Evolutionary conservation across 164 flowering plant species (phyloP).

Genomic region (Aristolochia fimbriata): DNA sequence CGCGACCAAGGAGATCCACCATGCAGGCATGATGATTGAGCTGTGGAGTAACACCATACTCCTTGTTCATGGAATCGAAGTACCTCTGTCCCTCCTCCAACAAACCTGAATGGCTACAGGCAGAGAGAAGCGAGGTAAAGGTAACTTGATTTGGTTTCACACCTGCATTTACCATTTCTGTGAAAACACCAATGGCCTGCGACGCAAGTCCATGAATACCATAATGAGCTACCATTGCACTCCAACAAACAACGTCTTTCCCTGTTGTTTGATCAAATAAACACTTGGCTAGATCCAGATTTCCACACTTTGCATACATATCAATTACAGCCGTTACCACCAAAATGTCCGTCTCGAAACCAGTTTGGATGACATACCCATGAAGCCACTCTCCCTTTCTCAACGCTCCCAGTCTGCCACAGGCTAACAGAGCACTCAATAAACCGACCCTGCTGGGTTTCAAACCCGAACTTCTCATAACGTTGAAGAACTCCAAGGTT

Average conservation of each 20-base stretch:
- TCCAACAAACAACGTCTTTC: slow-evolving; percentile 13
- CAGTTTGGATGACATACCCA: slow-evolving; percentile 6
- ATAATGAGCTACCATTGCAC: slow-evolving; percentile 9
- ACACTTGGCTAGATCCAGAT: slow-evolving; percentile 9
- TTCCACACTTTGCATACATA: slow-evolving; percentile 14
- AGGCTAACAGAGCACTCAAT: slow-evolving; percentile 12
- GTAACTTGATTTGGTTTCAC: slow-evolving; percentile 9
- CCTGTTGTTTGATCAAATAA: slow-evolving; percentile 8
- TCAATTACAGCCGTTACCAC: slow-evolving; percentile 11
- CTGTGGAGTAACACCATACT: slow-evolving; percentile 9
- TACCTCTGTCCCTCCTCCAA: slow-evolving; percentile 9
- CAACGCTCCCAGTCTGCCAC: slow-evolving; percentile 12
- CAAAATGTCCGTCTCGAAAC: slow-evolving; percentile 9
- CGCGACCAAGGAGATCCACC: slow-evolving; percentile 15
- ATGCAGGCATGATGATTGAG: slow-evolving; percentile 14
- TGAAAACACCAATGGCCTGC: slow-evolving; percentile 5
- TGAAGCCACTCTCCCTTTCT: slow-evolving; percentile 13
- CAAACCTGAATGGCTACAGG: slow-evolving; percentile 14
- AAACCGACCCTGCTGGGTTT: slow-evolving; percentile 12
- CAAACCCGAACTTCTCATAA: slow-evolving; percentile 8
- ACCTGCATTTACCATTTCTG: slow-evolving; percentile 10
- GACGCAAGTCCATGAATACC: slow-evolving; percentile 13
- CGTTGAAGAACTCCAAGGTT: slow-evolving; percentile 6
- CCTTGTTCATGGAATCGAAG: slow-evolving; percentile 7
- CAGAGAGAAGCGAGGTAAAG: slow-evolving; percentile 12